Percentiles rank a stretch among this genome's conserved stretches.
Evolutionary conservation across 441 rosid genomes (phyloP).

Genomic region (Erysimum pusillum): DNA sequence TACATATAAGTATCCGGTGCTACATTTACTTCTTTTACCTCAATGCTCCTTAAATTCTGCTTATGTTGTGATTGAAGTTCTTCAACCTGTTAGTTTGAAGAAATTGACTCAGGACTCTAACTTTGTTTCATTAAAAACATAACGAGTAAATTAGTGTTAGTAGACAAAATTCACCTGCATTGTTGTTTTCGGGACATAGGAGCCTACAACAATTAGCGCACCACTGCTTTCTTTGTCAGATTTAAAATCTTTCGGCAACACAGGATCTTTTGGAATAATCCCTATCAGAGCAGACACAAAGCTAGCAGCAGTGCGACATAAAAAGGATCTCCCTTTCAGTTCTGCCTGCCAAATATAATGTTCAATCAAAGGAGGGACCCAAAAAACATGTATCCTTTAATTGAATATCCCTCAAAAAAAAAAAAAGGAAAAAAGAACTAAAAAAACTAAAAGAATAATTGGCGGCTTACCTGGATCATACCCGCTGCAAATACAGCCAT

Average conservation of each 20-base stretch:
- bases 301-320: slow-evolving; percentile 97
- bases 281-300: slow-evolving; percentile 93
- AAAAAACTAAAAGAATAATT: slow-evolving; percentile 30
- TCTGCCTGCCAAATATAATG: slow-evolving; percentile 78
- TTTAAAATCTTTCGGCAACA: slow-evolving; percentile 84
- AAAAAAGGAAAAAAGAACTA: not conserved
- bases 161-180: slow-evolving; percentile 68
- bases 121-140: slow-evolving; percentile 5
- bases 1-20: not conserved
- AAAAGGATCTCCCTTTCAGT: slow-evolving; percentile 80
- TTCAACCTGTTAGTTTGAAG: slow-evolving; percentile 65
- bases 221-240: slow-evolving; percentile 68
- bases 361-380: slow-evolving; percentile 25
- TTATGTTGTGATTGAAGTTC: slow-evolving; percentile 80
- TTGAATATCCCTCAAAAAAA: slow-evolving; percentile 20
- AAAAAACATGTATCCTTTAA: slow-evolving; percentile 19
- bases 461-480: slow-evolving; percentile 80
- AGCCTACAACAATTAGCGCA: slow-evolving; percentile 91
- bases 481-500: slow-evolving; percentile 96
- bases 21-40: slow-evolving; percentile 58
- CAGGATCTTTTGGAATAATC: slow-evolving; percentile 79
- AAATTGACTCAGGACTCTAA: slow-evolving; percentile 21
- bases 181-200: slow-evolving; percentile 98
- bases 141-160: slow-evolving; percentile 25
- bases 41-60: slow-evolving; percentile 67